Percentiles rank a stretch among this genome's conserved stretches.
Conservation (phyloP, 768 basidiomycete genomes). For the Dentipellis fragilis region DNA sequence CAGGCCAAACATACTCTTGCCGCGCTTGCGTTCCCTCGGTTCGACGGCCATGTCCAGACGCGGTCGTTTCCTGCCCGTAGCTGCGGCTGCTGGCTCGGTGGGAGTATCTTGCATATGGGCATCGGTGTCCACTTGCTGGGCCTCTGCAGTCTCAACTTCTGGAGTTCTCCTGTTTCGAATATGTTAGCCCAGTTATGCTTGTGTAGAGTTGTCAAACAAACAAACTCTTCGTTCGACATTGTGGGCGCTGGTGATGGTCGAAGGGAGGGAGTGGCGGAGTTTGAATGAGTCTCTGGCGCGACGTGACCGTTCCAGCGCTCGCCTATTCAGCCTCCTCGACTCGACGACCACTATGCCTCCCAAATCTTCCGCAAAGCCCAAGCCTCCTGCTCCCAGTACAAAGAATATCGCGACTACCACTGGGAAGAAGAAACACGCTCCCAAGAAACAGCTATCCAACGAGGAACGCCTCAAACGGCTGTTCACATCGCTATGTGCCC, state of each 20-base stretch:
- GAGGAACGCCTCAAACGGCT: conserved; percentile 40
- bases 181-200: too few relatives aligned
- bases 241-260: conserved; percentile 2
- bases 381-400: not conserved
- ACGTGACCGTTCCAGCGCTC: not conserved
- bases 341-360: not conserved
- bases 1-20: conserved; percentile 83
- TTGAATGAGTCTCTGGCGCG: conserved; percentile 3
- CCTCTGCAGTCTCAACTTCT: not conserved
- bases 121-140: conserved; percentile 8
- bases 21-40: conserved; percentile 64
- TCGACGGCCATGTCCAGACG: conserved; percentile 55
- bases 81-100: conserved; percentile 14
- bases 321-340: not conserved
- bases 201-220: not conserved
- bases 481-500: conserved; percentile 74
- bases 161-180: not conserved
- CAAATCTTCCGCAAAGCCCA: not conserved
- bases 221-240: conserved; percentile 15
- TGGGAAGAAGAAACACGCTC: conserved; percentile 17
- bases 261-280: conserved; percentile 5
- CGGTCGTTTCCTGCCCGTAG: conserved; percentile 49
- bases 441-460: conserved; percentile 22
- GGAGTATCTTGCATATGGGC: conserved; percentile 14
- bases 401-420: not conserved